Evolutionary conservation across 2,329 filamentous ascomycete genomes (phyloP).

Genomic region (Xylaria sp.): DNA sequence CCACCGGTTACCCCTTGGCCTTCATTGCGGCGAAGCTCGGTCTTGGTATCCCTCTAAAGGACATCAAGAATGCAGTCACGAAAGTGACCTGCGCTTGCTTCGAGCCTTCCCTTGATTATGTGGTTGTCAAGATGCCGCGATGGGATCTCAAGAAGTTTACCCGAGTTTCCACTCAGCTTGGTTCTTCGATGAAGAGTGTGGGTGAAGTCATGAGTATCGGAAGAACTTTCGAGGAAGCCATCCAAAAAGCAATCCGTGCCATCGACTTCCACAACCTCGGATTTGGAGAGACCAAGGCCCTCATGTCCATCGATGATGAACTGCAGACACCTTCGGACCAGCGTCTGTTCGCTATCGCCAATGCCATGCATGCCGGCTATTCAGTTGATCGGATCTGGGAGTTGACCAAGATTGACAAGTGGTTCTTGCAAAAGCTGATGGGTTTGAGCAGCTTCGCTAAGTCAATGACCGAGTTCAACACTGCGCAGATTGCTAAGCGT

Average conservation of each 20-base stretch:
- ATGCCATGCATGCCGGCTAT: conserved; percentile 93
- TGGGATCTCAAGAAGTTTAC: conserved; percentile 99
- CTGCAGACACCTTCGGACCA: conserved; percentile 96
- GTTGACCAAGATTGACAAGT: conserved; percentile 97
- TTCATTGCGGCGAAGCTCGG: conserved; percentile 97
- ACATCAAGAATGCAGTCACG: conserved; percentile 93
- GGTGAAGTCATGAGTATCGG: conserved; percentile 99
- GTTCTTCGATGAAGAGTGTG: conserved; percentile 99
- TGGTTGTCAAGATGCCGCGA: conserved; percentile 96
- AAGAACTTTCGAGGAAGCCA: conserved; percentile 93
- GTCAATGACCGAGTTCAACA: conserved; percentile 62
- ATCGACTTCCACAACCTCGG: conserved; percentile 95
- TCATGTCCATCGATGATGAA: conserved; percentile 95
- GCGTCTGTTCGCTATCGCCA: conserved; percentile 93
- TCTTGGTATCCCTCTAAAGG: conserved; percentile 88
- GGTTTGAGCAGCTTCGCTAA: conserved; percentile 84
- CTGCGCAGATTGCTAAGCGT: conserved; percentile 59
- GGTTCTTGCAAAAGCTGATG: conserved; percentile 93
- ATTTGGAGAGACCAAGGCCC: conserved; percentile 83
- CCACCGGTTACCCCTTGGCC: conserved; percentile 90
- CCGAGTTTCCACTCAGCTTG: conserved; percentile 88
- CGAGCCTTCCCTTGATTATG: conserved; percentile 95
- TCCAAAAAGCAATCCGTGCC: conserved; percentile 93
- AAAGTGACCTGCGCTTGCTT: conserved; percentile 96
- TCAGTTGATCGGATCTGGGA: conserved; percentile 97